A percentile compares a stretch with the other conserved stretches of the same genome.
These are phyloP conservation scores for Amauroascus verrucosus DNA, from an alignment of 2,329 filamentous ascomycete species.

Conservation along the genomic window DNA sequence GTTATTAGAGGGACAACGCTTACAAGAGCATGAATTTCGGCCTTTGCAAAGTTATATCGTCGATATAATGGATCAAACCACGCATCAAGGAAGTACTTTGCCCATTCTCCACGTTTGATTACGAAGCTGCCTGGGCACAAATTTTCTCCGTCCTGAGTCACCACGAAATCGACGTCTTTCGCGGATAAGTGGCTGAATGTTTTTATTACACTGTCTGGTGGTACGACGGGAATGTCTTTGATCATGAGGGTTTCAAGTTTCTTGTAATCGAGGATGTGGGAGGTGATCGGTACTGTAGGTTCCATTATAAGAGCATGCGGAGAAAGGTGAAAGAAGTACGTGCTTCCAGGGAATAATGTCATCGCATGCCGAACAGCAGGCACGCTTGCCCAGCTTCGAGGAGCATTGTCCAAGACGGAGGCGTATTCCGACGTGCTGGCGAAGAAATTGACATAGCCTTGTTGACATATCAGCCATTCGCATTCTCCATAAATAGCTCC, in stretches of 20 bases:
- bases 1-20: slow-evolving; percentile 5
- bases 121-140: slow-evolving; percentile 68
- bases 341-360: slow-evolving; percentile 62
- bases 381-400: slow-evolving; percentile 52
- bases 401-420: slow-evolving; percentile 32
- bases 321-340: slow-evolving; percentile 80
- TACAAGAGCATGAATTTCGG: slow-evolving; percentile 82
- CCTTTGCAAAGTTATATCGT: slow-evolving; percentile 92
- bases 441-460: slow-evolving; percentile 81
- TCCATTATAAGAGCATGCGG: slow-evolving; percentile 84
- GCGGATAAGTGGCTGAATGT: slow-evolving; percentile 76
- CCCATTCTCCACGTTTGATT: slow-evolving; percentile 76
- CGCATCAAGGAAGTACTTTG: slow-evolving; percentile 80
- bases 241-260: slow-evolving; percentile 71
- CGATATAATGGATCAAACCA: slow-evolving; percentile 95
- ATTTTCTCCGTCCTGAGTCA: slow-evolving; percentile 76
- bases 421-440: slow-evolving; percentile 63
- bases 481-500: not conserved
- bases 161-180: slow-evolving; percentile 65
- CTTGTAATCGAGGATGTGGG: slow-evolving; percentile 56
- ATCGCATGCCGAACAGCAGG: slow-evolving; percentile 84
- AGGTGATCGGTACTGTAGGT: slow-evolving; percentile 56
- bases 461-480: slow-evolving; percentile 8
- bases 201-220: slow-evolving; percentile 92
- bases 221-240: slow-evolving; percentile 74